These are phyloP conservation scores for Eucalyptus pauciflora DNA, from an alignment of 345 rosid genomes.

Conservation along the genomic window DNA sequence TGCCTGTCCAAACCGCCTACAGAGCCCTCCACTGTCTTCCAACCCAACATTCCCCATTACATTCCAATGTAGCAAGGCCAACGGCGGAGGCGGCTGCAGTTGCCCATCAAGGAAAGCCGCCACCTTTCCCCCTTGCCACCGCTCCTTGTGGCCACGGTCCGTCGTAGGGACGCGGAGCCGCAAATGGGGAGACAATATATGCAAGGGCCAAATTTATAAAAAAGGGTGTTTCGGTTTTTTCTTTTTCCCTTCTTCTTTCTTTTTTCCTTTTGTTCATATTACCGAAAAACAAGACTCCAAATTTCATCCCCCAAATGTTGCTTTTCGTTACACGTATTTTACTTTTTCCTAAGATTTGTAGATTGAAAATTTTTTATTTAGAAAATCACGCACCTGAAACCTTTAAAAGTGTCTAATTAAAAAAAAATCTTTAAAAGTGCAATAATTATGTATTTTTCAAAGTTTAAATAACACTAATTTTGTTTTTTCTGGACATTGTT, in stretches of 20 bases:
- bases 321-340: too few species aligned
- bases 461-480: too few species aligned
- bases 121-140: slow-evolving; percentile 43
- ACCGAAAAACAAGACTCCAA: not conserved
- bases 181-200: not conserved
- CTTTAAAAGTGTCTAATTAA: too few species aligned
- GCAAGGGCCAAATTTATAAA: not conserved
- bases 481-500: too few species aligned
- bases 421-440: too few species aligned
- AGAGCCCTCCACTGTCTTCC: slow-evolving; percentile 15
- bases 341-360: too few species aligned
- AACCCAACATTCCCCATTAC: not conserved
- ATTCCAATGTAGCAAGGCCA: slow-evolving; percentile 13
- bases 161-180: not conserved
- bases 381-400: too few species aligned
- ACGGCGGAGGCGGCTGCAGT: slow-evolving; percentile 5
- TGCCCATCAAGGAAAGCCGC: slow-evolving; percentile 26
- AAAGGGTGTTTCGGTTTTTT: not conserved
- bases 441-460: too few species aligned
- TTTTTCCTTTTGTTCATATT: too few species aligned
- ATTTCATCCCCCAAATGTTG: not conserved
- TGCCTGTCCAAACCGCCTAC: slow-evolving; percentile 66
- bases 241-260: not conserved
- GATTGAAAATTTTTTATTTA: too few species aligned
- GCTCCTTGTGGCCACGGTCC: not conserved